Base-by-base conservation (phyloP, 2,329 filamentous ascomycete genomes). In the Alternaria sp. region DNA sequence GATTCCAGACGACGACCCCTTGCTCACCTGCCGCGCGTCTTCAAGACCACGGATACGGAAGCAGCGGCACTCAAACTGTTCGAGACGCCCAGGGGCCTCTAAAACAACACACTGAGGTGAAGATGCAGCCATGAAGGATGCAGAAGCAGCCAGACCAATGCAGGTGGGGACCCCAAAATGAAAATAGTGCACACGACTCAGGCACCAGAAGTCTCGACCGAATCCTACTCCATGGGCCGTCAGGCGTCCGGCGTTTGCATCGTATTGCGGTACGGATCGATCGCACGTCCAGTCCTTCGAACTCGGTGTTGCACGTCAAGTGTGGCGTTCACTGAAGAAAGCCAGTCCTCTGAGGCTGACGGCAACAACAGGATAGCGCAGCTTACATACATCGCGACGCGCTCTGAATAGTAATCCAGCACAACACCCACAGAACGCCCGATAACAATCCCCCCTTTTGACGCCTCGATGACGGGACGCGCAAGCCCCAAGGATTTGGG, bases 401-500 rank as follows among this genome's bases (percentile, higher is more conserved):
- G 12, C 28, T 1, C 6, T 15, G 49, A 15, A 37, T 23, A 51
- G 49, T 37, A 51, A 37, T 21, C 28, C 20, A 8, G 0, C 12
- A n/a, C 8, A 33, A n/a, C 10, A 11, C 28, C 18, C 21, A 9
- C 28, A 33, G 12, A 12, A 26, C n/a, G 3, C 44, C 20, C 37
- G 15, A 18, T 15, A 21, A 4, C 12, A 30, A 14, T 7, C 55
- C 55, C 55, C 55, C 46, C 43, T 43, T 55, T 60, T 9, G 28
- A 44, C 37, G 53, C 57, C 44, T 25, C 23, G 46, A 54, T 37
- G 47, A 50, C 18, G 26, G 46, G 53, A 61, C 53, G 53, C 61
- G 61, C 58, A 57, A 64, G 57, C 56, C 25, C 50, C 55, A 61
- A 59, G 63, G 54, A 45, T 46, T 51, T 59, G n/a, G 23, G 21